Evolutionary conservation across 495 filamentous ascomycete species (phyloP), one percentile per base, ranked within the genome.

Genomic region (Penicillium pancosmium): DNA sequence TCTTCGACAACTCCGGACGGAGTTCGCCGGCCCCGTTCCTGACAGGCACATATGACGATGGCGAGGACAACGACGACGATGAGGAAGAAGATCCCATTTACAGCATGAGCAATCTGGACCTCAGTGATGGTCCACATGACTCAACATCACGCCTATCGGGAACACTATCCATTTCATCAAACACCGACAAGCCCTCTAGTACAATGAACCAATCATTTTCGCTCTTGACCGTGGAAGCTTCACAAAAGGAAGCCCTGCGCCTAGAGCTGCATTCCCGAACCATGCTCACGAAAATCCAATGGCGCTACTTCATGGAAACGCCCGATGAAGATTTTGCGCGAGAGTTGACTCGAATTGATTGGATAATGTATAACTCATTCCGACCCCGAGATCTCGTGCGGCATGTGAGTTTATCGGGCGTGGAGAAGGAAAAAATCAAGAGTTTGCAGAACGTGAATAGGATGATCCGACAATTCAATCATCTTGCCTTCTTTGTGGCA

Each of bases 291-390:
- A 96, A 96, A 68, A 73, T 87, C 44, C 87, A 90, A 63, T 96
- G 92, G 83, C 88, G 90, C 58, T 82, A 86, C 52, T 86, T 96
- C 60, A 93, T 96, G 86, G 88, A 89, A 27, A 83, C 85, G 25
- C 77, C 85, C 5, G 88, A 94, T 31, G 90, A 92, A 41, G 83
- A 90, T 49, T 90, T 97, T 60, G 94, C 95, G 7, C 86, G 86
- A 50, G 94, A 98, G 71, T 80, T 98, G 67, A 97, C 94, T 6
- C 85, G 94, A 53, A 93, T 98, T 43, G 94, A 98, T 75, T 97
- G 93, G 94, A 83, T 92, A 67, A 92, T 96, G 86, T 97, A 96
- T 73, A 92, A 88, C 62, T 89, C 91, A n/a, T 95, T 98, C 68
- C 87, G 90, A n/a, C 89, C 93, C 44, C 89, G 94, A 49, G 95